phyloP scores from a whole-genome alignment of 768 basidiomycete genomes.

The Tulasnella sp. region DNA sequence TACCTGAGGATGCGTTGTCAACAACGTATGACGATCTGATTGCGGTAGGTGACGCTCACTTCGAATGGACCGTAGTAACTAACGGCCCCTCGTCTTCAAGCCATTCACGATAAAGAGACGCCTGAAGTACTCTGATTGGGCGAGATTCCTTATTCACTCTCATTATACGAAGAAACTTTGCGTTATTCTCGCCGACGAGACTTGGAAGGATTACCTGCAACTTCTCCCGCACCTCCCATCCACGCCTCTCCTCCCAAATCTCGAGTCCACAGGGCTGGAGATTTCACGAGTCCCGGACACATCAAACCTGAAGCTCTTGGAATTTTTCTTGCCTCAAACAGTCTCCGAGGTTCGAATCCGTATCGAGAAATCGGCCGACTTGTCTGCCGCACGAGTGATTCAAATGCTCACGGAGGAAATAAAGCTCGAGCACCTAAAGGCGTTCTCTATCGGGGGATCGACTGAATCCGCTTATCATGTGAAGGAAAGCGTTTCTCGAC shows the following conservation, averaged over 20 bases:
- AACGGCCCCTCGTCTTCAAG: neutral
- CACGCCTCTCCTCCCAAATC: neutral
- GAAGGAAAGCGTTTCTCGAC: neutral
- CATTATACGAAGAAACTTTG: neutral
- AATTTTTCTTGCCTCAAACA: neutral
- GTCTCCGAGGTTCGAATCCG: neutral
- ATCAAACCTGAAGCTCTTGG: neutral
- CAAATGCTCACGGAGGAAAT: neutral
- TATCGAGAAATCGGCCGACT: neutral
- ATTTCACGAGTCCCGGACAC: neutral
- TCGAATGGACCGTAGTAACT: neutral
- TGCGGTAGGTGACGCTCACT: neutral
- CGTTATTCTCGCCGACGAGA: neutral
- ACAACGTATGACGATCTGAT: neutral
- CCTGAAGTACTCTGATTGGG: neutral
- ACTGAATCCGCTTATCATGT: neutral
- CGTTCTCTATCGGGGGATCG: neutral
- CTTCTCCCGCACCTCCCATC: neutral
- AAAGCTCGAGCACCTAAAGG: neutral
- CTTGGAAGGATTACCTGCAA: neutral
- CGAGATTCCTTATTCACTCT: neutral
- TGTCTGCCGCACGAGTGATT: neutral
- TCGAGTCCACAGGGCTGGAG: neutral
- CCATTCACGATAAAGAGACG: neutral
- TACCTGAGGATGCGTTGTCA: neutral